These are phyloP conservation scores for Plenodomus tracheiphilus DNA, from an alignment of 2,329 filamentous ascomycete genomes.

Conservation along the genomic window DNA sequence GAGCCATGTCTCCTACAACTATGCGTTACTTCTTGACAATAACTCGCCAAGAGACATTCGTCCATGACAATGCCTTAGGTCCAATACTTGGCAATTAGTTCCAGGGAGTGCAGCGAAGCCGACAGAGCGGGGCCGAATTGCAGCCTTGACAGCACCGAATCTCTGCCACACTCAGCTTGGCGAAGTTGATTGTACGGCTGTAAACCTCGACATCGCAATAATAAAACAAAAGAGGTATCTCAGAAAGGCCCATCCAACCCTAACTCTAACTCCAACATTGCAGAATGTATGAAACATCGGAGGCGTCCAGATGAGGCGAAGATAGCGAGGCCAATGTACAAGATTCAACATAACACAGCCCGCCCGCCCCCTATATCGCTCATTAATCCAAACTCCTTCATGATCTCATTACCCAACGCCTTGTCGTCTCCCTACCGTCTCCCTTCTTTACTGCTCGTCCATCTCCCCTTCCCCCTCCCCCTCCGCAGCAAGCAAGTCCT, in stretches of 20 bases:
- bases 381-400: constrained; percentile 6
- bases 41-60: too few species aligned
- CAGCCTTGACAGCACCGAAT: too few species aligned
- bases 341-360: background rate
- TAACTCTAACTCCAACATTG: background rate
- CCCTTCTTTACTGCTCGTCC: constrained; percentile 23
- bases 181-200: background rate
- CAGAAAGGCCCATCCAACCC: constrained; percentile 3
- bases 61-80: too few species aligned
- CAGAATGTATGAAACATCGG: background rate
- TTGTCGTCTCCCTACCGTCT: too few species aligned
- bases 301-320: background rate
- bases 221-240: constrained; percentile 14
- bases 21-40: too few species aligned
- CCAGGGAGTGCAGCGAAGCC: too few species aligned
- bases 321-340: background rate
- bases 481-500: constrained; percentile 44
- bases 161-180: background rate
- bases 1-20: too few species aligned
- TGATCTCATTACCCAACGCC: constrained; percentile 4
- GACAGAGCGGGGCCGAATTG: too few species aligned
- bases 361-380: background rate
- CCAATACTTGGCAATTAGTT: too few species aligned
- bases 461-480: constrained; percentile 34
- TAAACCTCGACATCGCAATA: background rate